phyloP scores from a whole-genome alignment of 2,329 filamentous ascomycete genomes.

The Aspergillus tanneri region DNA sequence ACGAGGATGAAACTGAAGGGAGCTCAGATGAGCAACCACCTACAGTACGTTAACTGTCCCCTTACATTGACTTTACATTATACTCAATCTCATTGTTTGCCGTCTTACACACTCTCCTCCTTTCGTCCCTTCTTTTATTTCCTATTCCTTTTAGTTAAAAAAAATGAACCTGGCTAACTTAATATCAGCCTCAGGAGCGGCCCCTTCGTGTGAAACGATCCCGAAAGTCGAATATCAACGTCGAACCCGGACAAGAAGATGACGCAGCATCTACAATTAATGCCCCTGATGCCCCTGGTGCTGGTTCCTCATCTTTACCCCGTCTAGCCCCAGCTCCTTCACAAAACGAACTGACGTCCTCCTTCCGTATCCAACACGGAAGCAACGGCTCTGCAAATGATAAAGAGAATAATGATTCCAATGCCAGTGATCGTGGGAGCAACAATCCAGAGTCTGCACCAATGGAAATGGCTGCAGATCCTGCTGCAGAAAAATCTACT shows the following conservation, averaged over 20 bases:
- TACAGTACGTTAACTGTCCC: slow-evolving; percentile 35
- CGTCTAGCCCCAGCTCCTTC: slow-evolving; percentile 36
- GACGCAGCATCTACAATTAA: slow-evolving; percentile 23
- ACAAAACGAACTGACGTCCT: slow-evolving; percentile 39
- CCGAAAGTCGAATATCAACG: slow-evolving; percentile 37
- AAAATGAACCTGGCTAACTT: not conserved
- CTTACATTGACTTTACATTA: not conserved
- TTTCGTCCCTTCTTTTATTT: not conserved
- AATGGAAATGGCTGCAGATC: slow-evolving; percentile 15
- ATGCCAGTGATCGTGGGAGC: slow-evolving; percentile 20
- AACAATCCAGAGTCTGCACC: slow-evolving; percentile 16
- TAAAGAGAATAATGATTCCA: slow-evolving; percentile 20
- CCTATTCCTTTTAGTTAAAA: not conserved
- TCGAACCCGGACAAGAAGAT: slow-evolving; percentile 28
- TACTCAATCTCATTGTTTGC: not conserved
- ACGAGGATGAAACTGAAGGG: slow-evolving; percentile 46
- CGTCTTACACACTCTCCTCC: not conserved
- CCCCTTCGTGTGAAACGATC: slow-evolving; percentile 47
- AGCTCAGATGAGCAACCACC: slow-evolving; percentile 46
- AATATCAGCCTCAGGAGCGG: slow-evolving; percentile 46
- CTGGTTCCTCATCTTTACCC: slow-evolving; percentile 29
- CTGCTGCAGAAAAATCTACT: slow-evolving; percentile 25
- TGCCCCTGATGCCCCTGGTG: slow-evolving; percentile 21
- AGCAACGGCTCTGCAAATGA: slow-evolving; percentile 29
- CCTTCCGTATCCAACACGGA: slow-evolving; percentile 36